Evolutionary conservation across 306 rosid species (phyloP), one percentile per base, ranked within the genome.

Genomic region (Acacia melanoxylon): DNA sequence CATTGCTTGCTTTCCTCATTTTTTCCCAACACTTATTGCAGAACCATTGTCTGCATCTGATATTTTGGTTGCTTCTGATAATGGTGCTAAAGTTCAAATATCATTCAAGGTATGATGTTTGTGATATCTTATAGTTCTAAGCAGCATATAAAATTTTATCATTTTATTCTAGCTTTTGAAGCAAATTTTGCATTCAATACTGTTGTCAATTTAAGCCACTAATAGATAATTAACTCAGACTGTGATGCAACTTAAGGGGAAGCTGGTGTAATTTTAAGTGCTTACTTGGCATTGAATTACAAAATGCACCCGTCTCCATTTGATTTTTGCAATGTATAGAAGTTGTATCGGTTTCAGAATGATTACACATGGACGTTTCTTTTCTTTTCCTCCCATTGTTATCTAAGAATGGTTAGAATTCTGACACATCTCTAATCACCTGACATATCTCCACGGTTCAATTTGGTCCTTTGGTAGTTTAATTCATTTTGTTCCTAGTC

Each of bases 381-480:
- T 58, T 58, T 58, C 65, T 27, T 58, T 58, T 3, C 15, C 29
- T 58, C 46, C 22, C 22, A 58, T 46, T 24, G 22, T 65, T 78
- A 15, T 51, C 59, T 31, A 17, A 78, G n/a, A 56, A 14, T 66
- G 77, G 52, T 81, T 78, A 9, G 29, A 42, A 62, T 62, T 62
- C 59, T 77, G 5, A 27, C 29, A 77, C 45, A 54, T 75, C 10
- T 67, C 78, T 27, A 74, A 12, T 31, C 40, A 5, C 24, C 66
- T 74, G 66, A 31, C 12, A 20, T 52, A 74, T 29, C 44, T 48
- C 73, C 58, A 27, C 40, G 44, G 16, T 80, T 80, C 70, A 29
- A 37, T 16, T 22, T 20, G 70, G 69, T 61, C 78, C 75, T 72
- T 56, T 56, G 42, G 62, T 3, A n/a, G 49, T 56, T 37, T 35